Conservation (phyloP, 768 basidiomycete genomes). For the Plicaturopsis crispa region DNA sequence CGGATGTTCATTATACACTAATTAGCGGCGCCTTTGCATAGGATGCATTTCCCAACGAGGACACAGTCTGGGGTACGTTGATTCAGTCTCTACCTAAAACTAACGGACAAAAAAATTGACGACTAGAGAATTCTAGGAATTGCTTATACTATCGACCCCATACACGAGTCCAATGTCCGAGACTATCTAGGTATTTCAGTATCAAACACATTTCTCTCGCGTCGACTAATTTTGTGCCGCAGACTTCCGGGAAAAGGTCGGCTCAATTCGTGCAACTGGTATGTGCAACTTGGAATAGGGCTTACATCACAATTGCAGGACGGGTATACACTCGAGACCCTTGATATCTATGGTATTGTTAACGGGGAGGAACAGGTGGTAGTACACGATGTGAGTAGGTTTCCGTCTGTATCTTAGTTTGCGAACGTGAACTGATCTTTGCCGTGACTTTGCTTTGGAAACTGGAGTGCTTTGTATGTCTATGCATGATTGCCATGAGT, state of each 20-base stretch:
- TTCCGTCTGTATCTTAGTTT: too few relatives aligned
- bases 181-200: conserved; percentile 66
- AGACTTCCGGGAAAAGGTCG: background rate
- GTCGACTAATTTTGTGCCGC: background rate
- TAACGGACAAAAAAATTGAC: too few relatives aligned
- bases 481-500: too few relatives aligned
- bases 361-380: conserved; percentile 45
- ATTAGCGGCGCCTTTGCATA: conserved; percentile 13
- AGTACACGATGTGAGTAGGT: conserved; percentile 44
- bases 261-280: too few relatives aligned
- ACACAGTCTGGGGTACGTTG: conserved; percentile 91
- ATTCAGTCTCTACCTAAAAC: too few relatives aligned
- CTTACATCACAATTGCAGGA: conserved; percentile 32
- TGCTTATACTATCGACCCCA: conserved; percentile 82
- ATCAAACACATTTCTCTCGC: background rate
- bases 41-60: conserved; percentile 67
- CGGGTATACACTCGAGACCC: conserved; percentile 78
- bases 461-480: too few relatives aligned
- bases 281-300: too few relatives aligned
- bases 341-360: conserved; percentile 65
- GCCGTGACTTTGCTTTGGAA: too few relatives aligned
- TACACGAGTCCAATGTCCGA: conserved; percentile 65
- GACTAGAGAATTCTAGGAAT: conserved; percentile 41
- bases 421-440: too few relatives aligned
- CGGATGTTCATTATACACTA: background rate